phyloP scores from a whole-genome alignment of 2,329 filamentous ascomycete species.

The Xylariales sp. region DNA sequence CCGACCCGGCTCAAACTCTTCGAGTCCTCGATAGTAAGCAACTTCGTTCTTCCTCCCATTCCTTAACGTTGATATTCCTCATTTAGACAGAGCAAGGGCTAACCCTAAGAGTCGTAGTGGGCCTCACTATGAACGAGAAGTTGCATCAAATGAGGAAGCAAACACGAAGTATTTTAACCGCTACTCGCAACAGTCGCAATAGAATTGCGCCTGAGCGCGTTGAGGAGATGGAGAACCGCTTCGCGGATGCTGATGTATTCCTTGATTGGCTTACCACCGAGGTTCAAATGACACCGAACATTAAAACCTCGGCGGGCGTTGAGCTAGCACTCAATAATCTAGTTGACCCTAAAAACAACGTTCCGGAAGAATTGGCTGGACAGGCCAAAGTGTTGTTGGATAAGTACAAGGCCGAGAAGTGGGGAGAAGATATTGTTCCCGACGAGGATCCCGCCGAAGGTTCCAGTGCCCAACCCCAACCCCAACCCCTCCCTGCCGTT shows the following conservation, averaged over 20 bases:
- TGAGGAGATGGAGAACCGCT: conserved; percentile 23
- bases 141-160: conserved; percentile 29
- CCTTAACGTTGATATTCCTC: too few relatives aligned
- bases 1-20: not conserved
- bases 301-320: conserved; percentile 22
- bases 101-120: conserved; percentile 14
- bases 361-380: conserved; percentile 38
- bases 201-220: conserved; percentile 18
- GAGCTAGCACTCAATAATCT: conserved; percentile 16
- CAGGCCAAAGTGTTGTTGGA: conserved; percentile 32
- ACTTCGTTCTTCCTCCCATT: not conserved
- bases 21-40: conserved; percentile 27
- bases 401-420: conserved; percentile 43
- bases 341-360: conserved; percentile 22
- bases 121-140: conserved; percentile 9
- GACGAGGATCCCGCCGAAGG: conserved; percentile 27
- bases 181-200: conserved; percentile 17
- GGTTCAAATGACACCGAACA: conserved; percentile 40
- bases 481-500: not conserved
- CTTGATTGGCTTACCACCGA: conserved; percentile 43
- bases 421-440: conserved; percentile 40
- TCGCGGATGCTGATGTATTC: conserved; percentile 33
- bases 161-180: conserved; percentile 17
- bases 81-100: not conserved
- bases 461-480: not conserved